Evolutionary conservation across 176 grass and related monocot genomes (phyloP), one percentile per base, ranked within the genome.

Genomic region (Bothriochloa decipiens): DNA sequence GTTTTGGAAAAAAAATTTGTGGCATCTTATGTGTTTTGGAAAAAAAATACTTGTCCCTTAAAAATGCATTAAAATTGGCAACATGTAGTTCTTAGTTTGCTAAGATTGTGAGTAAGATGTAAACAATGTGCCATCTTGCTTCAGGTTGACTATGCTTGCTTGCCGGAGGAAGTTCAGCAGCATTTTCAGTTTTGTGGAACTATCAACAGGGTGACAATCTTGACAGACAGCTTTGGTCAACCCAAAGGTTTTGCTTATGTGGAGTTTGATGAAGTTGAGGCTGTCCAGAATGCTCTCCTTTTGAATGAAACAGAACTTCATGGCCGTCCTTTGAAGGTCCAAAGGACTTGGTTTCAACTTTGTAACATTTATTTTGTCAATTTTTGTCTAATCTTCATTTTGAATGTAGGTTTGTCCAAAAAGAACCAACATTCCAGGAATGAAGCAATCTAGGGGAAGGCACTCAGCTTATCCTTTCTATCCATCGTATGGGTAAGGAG

Each of bases 161-260:
- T 50, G 52, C 87, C 89, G 15, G 92, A 94, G 84, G 92, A 94
- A 78, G 72, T 94, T 72, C 92, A 94, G 79, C 87, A 87, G 84
- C 92, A 94, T 81, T 94, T 94, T 88, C 86, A 94, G 73, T 87
- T 79, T 50, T 94, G 92, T 84, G 92, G 89, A 49, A 94, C 87
- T 68, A 35, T 94, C 76, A 94, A 94, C 84, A 83, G 92, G 32
- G 92, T 94, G 61, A 94, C 92, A 41, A 94, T 94, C 70, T 50
- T 94, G 75, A 87, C 92, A 74, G 87, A 94, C 66, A 65, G 76
- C 50, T 74, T 86, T 89, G 92, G 92, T 77, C 87, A 89, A 66
- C 92, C 92, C 22, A 94, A 94, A 79, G 92, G 92, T 53, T 94
- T 85, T 82, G 92, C 92, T 50, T 94, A 94, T 74, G 92, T 94